Conservation (phyloP, 805 yeast species). For the Suhomyces vadensis region DNA sequence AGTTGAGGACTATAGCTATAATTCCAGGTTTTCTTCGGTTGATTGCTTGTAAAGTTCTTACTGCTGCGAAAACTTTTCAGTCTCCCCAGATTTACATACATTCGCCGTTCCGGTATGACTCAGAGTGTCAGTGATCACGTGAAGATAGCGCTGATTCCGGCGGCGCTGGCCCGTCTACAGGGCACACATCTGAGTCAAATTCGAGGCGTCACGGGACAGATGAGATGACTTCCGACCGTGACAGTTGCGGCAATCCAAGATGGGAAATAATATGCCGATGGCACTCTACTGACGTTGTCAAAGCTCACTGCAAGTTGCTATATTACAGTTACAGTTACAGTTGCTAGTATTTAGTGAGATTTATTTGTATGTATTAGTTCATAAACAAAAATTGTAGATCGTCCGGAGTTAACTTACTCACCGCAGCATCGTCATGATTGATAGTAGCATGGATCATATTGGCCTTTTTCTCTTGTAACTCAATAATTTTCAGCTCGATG, state of each 20-base stretch:
- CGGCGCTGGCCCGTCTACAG: no score
- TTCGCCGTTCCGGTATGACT: slow-evolving; percentile 5
- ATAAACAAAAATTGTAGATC: slow-evolving; percentile 93
- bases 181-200: no score
- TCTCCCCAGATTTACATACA: neutral
- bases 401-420: slow-evolving; percentile 84
- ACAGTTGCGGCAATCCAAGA: slow-evolving; percentile 1
- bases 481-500: slow-evolving; percentile 93
- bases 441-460: slow-evolving; percentile 97
- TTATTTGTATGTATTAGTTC: no score
- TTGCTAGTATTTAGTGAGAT: no score
- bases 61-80: slow-evolving; percentile 3
- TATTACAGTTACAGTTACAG: no score
- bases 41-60: neutral
- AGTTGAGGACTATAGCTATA: no score
- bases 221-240: no score
- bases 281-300: no score
- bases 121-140: slow-evolving; percentile 6
- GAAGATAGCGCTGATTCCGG: slow-evolving; percentile 2
- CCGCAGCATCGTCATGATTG: slow-evolving; percentile 88
- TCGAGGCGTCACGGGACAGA: no score
- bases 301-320: no score
- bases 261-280: no score
- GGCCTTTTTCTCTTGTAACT: slow-evolving; percentile 95
- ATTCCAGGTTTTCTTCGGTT: no score